Evolutionary conservation across 2,329 filamentous ascomycete species (phyloP).

Genomic region (Aureobasidium sp.): DNA sequence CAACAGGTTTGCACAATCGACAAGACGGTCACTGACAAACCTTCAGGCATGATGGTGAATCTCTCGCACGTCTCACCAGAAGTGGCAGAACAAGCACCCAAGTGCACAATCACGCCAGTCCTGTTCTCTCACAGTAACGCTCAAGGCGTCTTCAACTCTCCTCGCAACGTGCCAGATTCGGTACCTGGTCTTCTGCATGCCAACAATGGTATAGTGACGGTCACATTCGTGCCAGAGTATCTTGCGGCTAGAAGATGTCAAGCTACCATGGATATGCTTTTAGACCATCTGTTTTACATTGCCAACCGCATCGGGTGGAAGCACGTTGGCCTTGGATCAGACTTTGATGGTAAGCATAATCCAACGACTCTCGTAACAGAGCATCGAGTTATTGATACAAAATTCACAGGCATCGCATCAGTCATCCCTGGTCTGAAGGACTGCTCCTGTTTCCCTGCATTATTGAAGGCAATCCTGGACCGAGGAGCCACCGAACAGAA

Average conservation of each 20-base stretch:
- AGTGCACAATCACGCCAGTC: conserved; percentile 19
- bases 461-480: conserved; percentile 30
- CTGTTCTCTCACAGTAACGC: conserved; percentile 17
- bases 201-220: conserved; percentile 37
- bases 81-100: conserved; percentile 18
- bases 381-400: neutral
- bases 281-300: conserved; percentile 26
- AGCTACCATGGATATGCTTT: conserved; percentile 29
- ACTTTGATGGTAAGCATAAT: conserved; percentile 24
- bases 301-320: conserved; percentile 27
- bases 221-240: conserved; percentile 30
- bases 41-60: conserved; percentile 19
- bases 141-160: conserved; percentile 23
- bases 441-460: conserved; percentile 29
- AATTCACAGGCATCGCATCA: conserved; percentile 21
- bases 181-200: conserved; percentile 29
- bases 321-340: conserved; percentile 32
- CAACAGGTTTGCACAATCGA: neutral
- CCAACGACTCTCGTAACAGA: no score
- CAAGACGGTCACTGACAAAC: neutral
- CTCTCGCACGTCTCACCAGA: conserved; percentile 17
- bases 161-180: conserved; percentile 36
- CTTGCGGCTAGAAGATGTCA: conserved; percentile 23
- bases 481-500: conserved; percentile 34
- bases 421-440: conserved; percentile 26